These are phyloP conservation scores for Streptanthus diversifolius DNA, from an alignment of 345 rosid species.

Conservation along the genomic window DNA sequence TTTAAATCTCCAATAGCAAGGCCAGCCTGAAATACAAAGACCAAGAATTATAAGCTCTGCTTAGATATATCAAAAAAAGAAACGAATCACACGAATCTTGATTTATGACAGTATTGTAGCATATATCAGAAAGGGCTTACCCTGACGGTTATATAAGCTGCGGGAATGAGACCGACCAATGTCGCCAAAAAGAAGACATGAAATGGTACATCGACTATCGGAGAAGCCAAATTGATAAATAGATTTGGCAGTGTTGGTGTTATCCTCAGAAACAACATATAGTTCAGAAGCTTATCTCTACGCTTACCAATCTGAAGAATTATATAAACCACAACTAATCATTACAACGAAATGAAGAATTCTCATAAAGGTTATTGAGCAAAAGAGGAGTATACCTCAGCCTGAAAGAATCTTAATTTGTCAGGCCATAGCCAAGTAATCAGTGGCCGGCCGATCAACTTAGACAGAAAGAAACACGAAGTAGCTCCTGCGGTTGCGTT, in stretches of 20 bases:
- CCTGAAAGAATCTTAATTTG: slow-evolving; percentile 85
- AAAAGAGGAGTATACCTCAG: slow-evolving; percentile 53
- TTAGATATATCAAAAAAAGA: not conserved
- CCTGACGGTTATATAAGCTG: slow-evolving; percentile 87
- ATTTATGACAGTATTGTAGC: not conserved
- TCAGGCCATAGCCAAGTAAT: slow-evolving; percentile 98
- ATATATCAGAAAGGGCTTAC: slow-evolving; percentile 41
- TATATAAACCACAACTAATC: not conserved
- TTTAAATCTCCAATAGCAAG: slow-evolving; percentile 82
- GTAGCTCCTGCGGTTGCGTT: slow-evolving; percentile 96
- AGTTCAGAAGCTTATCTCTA: slow-evolving; percentile 87
- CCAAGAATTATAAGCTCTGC: not conserved
- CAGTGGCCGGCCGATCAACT: slow-evolving; percentile 88
- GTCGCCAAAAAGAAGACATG: slow-evolving; percentile 92
- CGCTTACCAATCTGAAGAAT: slow-evolving; percentile 71
- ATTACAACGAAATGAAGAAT: not conserved
- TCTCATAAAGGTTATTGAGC: not conserved
- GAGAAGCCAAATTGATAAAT: slow-evolving; percentile 95
- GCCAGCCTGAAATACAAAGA: slow-evolving; percentile 54
- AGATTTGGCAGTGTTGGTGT: slow-evolving; percentile 96
- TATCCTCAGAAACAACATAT: slow-evolving; percentile 92
- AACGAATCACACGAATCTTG: not conserved
- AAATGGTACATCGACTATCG: slow-evolving; percentile 93
- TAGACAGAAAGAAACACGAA: slow-evolving; percentile 86
- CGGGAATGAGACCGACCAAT: slow-evolving; percentile 84